phyloP scores from a whole-genome alignment of 495 filamentous ascomycete species.

The Rostrohypoxylon terebratum region DNA sequence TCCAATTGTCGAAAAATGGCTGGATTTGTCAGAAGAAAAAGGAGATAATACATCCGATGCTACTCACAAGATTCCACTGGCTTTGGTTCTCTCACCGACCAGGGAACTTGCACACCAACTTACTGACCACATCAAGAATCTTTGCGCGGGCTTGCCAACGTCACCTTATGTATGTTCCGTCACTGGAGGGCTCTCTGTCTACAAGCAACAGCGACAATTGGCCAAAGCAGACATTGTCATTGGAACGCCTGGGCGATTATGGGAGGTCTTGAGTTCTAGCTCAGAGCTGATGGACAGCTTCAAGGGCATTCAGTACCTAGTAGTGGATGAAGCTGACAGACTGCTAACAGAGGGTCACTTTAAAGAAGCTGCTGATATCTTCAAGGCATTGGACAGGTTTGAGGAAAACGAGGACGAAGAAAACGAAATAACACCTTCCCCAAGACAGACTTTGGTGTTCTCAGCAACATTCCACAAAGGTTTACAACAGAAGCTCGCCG shows the following conservation, averaged over 20 bases:
- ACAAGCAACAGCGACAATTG: conserved; percentile 90
- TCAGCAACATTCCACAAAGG: conserved; percentile 94
- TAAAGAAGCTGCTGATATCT: conserved; percentile 89
- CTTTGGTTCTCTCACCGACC: conserved; percentile 91
- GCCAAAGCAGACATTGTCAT: conserved; percentile 84
- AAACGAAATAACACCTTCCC: conserved; percentile 36
- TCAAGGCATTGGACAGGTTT: conserved; percentile 76
- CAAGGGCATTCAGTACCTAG: conserved; percentile 78
- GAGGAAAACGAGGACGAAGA: conserved; percentile 54
- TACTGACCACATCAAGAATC: conserved; percentile 77
- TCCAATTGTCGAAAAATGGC: conserved; percentile 76
- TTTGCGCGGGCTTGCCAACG: conserved; percentile 71
- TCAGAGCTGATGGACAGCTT: conserved; percentile 68
- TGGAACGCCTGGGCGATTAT: conserved; percentile 90
- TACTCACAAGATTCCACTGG: conserved; percentile 68
- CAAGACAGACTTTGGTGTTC: conserved; percentile 93
- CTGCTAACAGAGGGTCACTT: conserved; percentile 93
- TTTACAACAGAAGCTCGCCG: conserved; percentile 88
- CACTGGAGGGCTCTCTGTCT: conserved; percentile 89
- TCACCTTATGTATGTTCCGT: conserved; percentile 79
- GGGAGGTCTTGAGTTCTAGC: conserved; percentile 86
- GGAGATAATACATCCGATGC: conserved; percentile 54
- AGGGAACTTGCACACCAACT: conserved; percentile 94
- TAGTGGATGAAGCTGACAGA: conserved; percentile 95
- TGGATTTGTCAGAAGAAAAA: conserved; percentile 55